phyloP scores from a whole-genome alignment of 257 asterid genomes.

The Rubia yunnanensis region DNA sequence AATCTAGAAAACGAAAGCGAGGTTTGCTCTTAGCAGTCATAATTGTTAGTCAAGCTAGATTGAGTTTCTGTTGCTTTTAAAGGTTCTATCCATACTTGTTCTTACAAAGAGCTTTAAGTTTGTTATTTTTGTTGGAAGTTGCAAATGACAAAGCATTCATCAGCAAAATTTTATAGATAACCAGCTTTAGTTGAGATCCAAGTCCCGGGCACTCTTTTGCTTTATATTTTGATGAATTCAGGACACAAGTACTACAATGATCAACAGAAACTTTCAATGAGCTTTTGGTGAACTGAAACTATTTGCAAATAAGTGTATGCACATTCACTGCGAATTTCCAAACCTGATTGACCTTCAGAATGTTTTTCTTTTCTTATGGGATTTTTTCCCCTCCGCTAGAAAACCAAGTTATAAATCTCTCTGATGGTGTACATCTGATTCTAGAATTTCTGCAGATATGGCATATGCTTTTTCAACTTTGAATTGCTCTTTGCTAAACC shows the following conservation, averaged over 20 bases:
- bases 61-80: background rate
- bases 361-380: background rate
- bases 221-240: background rate
- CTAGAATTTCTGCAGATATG: background rate
- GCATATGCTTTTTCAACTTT: background rate
- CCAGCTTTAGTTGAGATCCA: background rate
- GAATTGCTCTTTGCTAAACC: background rate
- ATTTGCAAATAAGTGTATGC: too few species aligned
- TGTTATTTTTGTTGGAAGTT: background rate
- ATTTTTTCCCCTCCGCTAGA: too few species aligned
- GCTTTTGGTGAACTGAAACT: background rate
- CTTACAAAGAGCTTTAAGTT: background rate
- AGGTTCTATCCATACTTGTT: background rate
- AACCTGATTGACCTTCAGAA: background rate
- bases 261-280: background rate
- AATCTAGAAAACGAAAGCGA: conserved; percentile 35
- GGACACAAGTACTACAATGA: background rate
- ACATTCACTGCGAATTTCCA: background rate
- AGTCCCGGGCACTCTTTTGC: background rate
- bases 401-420: background rate
- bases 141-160: background rate
- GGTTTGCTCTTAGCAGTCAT: conserved; percentile 21
- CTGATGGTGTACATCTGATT: background rate
- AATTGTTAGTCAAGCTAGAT: background rate
- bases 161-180: background rate